Evolutionary conservation across 2,329 filamentous ascomycete species (phyloP).

Genomic region (Exophiala lecanii-corni): DNA sequence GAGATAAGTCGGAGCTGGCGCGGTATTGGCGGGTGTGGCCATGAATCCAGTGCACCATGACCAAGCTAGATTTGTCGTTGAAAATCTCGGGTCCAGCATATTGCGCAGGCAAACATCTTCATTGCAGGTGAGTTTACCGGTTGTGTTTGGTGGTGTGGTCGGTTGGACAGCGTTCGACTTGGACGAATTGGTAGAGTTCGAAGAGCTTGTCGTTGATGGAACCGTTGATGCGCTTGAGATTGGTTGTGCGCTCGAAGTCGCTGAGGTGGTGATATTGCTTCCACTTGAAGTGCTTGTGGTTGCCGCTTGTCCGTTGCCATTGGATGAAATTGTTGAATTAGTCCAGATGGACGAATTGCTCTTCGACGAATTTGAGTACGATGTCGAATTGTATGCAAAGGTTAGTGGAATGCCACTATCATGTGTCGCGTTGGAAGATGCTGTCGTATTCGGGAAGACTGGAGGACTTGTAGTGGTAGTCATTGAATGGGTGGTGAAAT

Average conservation of each 20-base stretch:
- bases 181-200: background rate
- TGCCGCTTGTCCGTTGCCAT: too few species aligned
- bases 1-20: slow-evolving; percentile 32
- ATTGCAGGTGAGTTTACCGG: slow-evolving; percentile 16
- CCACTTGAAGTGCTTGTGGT: background rate
- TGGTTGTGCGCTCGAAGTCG: background rate
- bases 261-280: background rate
- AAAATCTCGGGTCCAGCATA: slow-evolving; percentile 18
- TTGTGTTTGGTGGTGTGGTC: slow-evolving; percentile 7
- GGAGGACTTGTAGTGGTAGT: slow-evolving; percentile 1
- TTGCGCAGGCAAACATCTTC: slow-evolving; percentile 23
- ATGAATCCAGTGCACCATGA: slow-evolving; percentile 16
- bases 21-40: slow-evolving; percentile 15
- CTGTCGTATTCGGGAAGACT: slow-evolving; percentile 1
- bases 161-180: slow-evolving; percentile 12
- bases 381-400: background rate
- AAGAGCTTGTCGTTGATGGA: slow-evolving; percentile 4
- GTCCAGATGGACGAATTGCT: too few species aligned
- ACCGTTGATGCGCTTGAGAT: slow-evolving; percentile 7
- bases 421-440: background rate
- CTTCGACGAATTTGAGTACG: background rate
- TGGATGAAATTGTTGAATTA: too few species aligned
- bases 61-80: slow-evolving; percentile 4
- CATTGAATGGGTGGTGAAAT: background rate
- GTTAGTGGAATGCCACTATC: background rate